Base-by-base conservation (phyloP, 768 basidiomycete species). In the Calocera cornea region DNA sequence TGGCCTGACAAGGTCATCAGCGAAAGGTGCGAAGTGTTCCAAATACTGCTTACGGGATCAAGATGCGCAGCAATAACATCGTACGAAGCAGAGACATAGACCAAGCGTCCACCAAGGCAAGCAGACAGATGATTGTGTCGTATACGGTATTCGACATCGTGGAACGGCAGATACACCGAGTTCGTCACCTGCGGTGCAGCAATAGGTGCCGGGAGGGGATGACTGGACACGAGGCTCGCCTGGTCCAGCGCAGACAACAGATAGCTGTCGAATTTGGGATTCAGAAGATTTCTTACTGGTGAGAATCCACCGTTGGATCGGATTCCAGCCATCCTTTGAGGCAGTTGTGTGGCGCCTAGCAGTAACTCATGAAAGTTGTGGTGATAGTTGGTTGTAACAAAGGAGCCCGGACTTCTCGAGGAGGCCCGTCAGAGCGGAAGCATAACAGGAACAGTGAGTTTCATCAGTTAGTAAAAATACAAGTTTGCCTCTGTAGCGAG, bases 241-340 rank as follows among this genome's bases (percentile, higher is more conserved):
- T 86, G 85, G 12, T 80, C 74, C 36, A 90, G 78, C 1, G 84
- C 77, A 69, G 86, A 81, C 31, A 94, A 80, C 70, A 83, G 89
- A 75, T 94, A 93, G 1, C 88, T 89, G 70, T 94, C 91, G 67
- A 94, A 94, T 71, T 87, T 88, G 1, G 89, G 85, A 71, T 93
- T 92, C 29, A 89, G 76, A 17, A 92, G 80, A 34, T 80, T 73
- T 44, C 83, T 83, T 5, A 82, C 77, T 11, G 66, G 36, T 2
- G 80, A 60, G 64, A 73, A 72, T 16, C 27, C 34, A 24, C 64
- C 40, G 31, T 64, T 24, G 24, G 27, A 64, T 19, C 67, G 19
- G 24, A 41, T 31, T 24, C 22, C 54, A 33, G 24, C 54, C 54
- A 60, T 60, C 2, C 7, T 60, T 60, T 5, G 36, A 5, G 36